Evolutionary conservation across 352 stramenopile genomes (phyloP), one percentile per base, ranked within the genome.

Genomic region (Pythium aristosporum): DNA sequence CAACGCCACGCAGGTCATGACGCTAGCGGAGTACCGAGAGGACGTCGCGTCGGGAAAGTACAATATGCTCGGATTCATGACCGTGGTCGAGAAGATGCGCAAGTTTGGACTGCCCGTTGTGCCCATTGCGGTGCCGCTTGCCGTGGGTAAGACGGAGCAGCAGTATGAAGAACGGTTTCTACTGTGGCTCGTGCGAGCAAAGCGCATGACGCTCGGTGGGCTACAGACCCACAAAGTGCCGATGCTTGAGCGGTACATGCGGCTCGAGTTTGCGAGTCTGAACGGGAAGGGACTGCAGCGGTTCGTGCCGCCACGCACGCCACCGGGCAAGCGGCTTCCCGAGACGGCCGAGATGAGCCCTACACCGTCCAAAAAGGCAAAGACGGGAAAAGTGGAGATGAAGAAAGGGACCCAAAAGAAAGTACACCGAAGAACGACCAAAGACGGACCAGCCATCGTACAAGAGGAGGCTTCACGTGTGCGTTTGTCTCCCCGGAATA

Each of bases 81-180:
- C 6, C 18, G 20, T 13, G 3, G 20, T 13, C 2, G 54, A 61
- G 42, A 53, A 51, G 34, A 30, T 25, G 3, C 30, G 51, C n/a
- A 12, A 20, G 5, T 69, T 64, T 55, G 62, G 62, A 1, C 51
- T 28, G 13, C 23, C 34, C 0, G 34, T 55, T 20, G 30, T 56
- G 12, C 62, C 62, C 16, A 69, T 69, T 48, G n/a, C 34, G 3
- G 49, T 62, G 13, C 55, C 54, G 23, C 49, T 69, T 8, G 54
- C 54, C 13, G 37, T 16, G 1, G 49, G 55, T n/a, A 54, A 69
- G 30, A 47, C 47, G 2, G 15, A 13, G 12, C 21, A 55, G 20
- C 28, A 50, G 41, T 69, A 64, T 42, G 69, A 75, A 39, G 13
- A 41, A 5, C 30, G 49, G 18, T 44, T 42, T 36, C 7, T 56